Evolutionary conservation across 139 green algal genomes (phyloP).

Genomic region (Bryopsis sp.): DNA sequence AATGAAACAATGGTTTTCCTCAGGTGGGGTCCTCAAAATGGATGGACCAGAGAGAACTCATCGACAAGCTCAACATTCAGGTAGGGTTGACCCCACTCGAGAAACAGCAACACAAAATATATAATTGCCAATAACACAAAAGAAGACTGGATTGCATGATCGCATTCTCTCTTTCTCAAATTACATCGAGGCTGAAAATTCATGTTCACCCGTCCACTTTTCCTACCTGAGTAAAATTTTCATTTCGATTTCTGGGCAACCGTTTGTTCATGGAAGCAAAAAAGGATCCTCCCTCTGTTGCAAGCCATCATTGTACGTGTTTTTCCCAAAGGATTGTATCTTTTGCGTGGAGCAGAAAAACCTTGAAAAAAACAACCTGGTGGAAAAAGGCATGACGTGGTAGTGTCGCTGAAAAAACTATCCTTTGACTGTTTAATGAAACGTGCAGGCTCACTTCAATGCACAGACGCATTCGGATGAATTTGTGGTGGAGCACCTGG

Average conservation of each 20-base stretch:
- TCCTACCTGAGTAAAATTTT: neutral
- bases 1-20: neutral
- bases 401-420: too few relatives aligned
- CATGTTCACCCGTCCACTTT: too few relatives aligned
- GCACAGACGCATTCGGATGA: conserved; percentile 65
- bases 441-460: conserved; percentile 69
- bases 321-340: too few relatives aligned
- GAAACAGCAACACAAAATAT: too few relatives aligned
- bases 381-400: too few relatives aligned
- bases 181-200: too few relatives aligned
- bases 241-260: conserved; percentile 2
- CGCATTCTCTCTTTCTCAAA: neutral
- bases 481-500: conserved; percentile 72
- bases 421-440: neutral
- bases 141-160: neutral
- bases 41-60: conserved; percentile 15
- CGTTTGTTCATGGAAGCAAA: too few relatives aligned
- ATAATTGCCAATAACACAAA: neutral
- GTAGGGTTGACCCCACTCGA: too few relatives aligned
- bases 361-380: too few relatives aligned
- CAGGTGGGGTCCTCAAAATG: conserved; percentile 16
- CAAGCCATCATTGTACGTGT: too few relatives aligned
- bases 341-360: too few relatives aligned
- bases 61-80: conserved; percentile 19
- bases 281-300: too few relatives aligned